Evolutionary conservation across 2,329 filamentous ascomycete genomes (phyloP).

Genomic region (Phialocephala subalpina): DNA sequence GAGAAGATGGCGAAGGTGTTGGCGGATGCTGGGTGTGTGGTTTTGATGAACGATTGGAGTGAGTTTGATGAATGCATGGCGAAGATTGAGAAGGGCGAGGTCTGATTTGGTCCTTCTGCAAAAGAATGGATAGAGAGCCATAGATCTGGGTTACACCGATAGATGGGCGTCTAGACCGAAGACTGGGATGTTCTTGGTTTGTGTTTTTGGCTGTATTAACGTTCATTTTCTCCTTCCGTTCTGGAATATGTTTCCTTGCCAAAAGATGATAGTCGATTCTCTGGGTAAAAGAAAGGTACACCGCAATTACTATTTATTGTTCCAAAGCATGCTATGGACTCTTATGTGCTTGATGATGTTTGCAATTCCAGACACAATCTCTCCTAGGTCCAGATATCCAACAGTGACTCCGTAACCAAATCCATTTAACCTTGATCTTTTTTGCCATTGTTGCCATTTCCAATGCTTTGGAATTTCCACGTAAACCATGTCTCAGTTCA

Average conservation of each 20-base stretch:
- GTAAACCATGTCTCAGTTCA: no score
- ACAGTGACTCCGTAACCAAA: no score
- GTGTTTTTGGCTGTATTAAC: neutral
- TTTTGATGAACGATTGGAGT: slow-evolving; percentile 68
- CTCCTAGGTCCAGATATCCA: neutral
- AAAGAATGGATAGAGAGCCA: slow-evolving; percentile 4
- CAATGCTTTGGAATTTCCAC: no score
- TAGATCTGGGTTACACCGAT: slow-evolving; percentile 13
- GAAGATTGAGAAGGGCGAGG: slow-evolving; percentile 37
- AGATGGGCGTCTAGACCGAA: slow-evolving; percentile 12
- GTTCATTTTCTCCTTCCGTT: neutral
- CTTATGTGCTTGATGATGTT: neutral
- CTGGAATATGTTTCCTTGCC: neutral
- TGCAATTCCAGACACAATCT: neutral
- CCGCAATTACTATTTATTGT: neutral
- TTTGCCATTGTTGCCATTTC: no score
- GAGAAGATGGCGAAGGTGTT: slow-evolving; percentile 71
- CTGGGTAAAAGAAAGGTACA: neutral
- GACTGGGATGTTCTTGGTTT: neutral
- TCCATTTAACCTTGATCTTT: no score
- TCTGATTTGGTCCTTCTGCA: slow-evolving; percentile 8
- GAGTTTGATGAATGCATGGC: slow-evolving; percentile 52
- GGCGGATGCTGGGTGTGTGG: slow-evolving; percentile 65
- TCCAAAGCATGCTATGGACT: neutral
- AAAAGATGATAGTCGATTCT: neutral